These are phyloP conservation scores for Chrysoporthe puriensis DNA, from an alignment of 2,329 filamentous ascomycete genomes.

Conservation along the genomic window DNA sequence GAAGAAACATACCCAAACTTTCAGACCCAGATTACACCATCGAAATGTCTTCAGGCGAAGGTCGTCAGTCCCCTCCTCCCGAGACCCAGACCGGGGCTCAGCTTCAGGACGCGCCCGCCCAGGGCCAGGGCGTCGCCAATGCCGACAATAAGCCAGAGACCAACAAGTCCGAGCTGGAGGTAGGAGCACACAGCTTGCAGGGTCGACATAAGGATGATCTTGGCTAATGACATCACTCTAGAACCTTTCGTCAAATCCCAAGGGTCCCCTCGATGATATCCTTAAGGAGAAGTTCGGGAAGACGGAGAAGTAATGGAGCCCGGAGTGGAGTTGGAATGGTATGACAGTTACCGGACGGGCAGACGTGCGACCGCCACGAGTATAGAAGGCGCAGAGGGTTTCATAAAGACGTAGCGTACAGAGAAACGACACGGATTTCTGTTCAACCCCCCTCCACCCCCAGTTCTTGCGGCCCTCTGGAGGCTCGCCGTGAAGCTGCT, in stretches of 20 bases:
- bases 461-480: neutral
- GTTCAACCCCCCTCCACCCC: neutral
- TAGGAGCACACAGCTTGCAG: slow-evolving; percentile 33
- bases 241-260: slow-evolving; percentile 68
- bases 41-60: slow-evolving; percentile 64
- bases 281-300: slow-evolving; percentile 66
- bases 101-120: slow-evolving; percentile 55
- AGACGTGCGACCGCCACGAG: too few species aligned
- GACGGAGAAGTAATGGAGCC: slow-evolving; percentile 34
- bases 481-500: neutral
- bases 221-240: slow-evolving; percentile 33
- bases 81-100: slow-evolving; percentile 69
- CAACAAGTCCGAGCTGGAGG: slow-evolving; percentile 56
- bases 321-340: neutral
- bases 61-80: slow-evolving; percentile 78
- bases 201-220: too few species aligned
- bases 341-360: neutral
- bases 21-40: slow-evolving; percentile 13
- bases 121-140: slow-evolving; percentile 61
- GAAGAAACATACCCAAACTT: neutral
- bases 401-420: neutral
- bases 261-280: slow-evolving; percentile 63
- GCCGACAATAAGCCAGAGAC: slow-evolving; percentile 56
- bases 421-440: slow-evolving; percentile 1
- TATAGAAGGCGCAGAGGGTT: neutral